Percentiles rank a stretch among this genome's conserved stretches.
Evolutionary conservation across 352 stramenopile species (phyloP).

Genomic region (Globisporangium parvum): DNA sequence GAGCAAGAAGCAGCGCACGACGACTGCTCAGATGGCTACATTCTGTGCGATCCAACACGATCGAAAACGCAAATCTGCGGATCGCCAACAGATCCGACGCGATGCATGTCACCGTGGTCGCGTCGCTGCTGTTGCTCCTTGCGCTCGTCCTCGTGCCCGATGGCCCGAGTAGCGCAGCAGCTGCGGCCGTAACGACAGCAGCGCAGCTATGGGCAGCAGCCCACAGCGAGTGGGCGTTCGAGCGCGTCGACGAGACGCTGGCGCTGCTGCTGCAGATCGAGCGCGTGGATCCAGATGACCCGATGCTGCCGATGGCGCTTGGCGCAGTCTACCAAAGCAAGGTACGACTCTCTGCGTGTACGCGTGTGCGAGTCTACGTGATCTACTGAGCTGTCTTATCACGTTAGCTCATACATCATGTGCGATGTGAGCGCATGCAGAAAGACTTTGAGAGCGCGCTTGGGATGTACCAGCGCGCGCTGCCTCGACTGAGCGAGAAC

Average conservation of each 20-base stretch:
- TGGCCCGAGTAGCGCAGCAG: neutral
- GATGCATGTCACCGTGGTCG: neutral
- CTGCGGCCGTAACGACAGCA: neutral
- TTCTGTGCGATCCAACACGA: conserved; percentile 4
- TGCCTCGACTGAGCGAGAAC: conserved; percentile 13
- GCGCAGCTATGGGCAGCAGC: conserved; percentile 25
- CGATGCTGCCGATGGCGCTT: conserved; percentile 17
- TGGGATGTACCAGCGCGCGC: conserved; percentile 13
- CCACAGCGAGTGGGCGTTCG: conserved; percentile 15
- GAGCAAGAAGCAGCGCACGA: no score
- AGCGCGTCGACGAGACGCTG: conserved; percentile 23
- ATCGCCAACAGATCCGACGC: neutral
- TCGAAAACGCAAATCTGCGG: neutral
- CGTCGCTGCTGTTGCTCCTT: neutral
- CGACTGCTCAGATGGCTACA: conserved; percentile 6
- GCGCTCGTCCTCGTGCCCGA: neutral
- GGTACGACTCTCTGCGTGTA: conserved; percentile 7
- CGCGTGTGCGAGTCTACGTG: neutral
- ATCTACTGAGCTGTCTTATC: no score
- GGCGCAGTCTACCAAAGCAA: conserved; percentile 26
- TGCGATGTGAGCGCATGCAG: neutral
- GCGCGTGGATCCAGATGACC: conserved; percentile 16
- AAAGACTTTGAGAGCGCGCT: conserved; percentile 21
- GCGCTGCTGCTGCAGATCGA: conserved; percentile 24
- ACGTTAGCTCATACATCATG: neutral